phyloP scores from a whole-genome alignment of 345 rosid genomes.

The Syzygium grande region DNA sequence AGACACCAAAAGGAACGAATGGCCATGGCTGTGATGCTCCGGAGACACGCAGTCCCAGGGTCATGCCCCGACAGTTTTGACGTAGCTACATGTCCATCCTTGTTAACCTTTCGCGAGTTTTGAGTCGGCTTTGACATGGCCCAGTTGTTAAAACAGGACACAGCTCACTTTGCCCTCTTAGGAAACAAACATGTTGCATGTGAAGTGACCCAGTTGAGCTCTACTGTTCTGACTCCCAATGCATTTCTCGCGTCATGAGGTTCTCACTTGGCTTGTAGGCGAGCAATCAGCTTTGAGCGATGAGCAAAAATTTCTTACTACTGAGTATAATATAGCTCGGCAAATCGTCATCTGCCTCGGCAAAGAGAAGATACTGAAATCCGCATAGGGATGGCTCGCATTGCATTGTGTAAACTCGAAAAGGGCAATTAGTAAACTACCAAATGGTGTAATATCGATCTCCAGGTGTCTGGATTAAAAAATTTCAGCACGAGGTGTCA shows the following conservation, averaged over 20 bases:
- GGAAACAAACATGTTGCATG: not conserved
- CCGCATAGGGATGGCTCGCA: not conserved
- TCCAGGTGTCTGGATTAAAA: not conserved
- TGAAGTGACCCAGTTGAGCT: not conserved
- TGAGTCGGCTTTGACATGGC: not conserved
- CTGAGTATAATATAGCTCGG: not conserved
- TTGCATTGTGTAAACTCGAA: not conserved
- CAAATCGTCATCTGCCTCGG: not conserved
- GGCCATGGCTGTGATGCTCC: not conserved
- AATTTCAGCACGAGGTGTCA: not conserved
- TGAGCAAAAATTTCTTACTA: not conserved
- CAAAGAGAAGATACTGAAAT: not conserved
- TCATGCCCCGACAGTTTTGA: not conserved
- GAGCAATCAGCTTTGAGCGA: not conserved
- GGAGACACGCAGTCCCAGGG: not conserved
- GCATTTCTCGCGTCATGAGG: not conserved
- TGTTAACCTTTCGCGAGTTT: not conserved
- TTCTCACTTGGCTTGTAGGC: not conserved
- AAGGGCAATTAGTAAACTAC: not conserved
- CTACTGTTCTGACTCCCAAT: not conserved
- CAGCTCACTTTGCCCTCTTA: not conserved
- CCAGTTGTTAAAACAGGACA: not conserved
- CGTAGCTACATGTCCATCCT: not conserved
- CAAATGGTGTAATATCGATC: not conserved
- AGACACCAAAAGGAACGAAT: not conserved